Evolutionary conservation across 371 early-diverging fungal genomes (phyloP).

Genomic region (Capniomyces stellatus): DNA sequence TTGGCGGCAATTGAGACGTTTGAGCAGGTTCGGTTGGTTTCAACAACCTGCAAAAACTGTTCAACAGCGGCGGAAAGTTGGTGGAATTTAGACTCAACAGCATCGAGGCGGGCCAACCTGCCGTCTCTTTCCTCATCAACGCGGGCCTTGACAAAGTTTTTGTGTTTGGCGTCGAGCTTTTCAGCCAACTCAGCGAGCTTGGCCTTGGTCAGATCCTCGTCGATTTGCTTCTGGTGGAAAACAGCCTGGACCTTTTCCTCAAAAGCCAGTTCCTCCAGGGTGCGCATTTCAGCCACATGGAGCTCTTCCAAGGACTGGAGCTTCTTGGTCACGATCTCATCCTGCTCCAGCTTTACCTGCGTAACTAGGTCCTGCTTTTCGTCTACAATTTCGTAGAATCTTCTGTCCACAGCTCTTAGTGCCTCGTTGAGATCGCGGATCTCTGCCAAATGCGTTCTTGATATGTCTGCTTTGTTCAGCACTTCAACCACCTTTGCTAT

Average conservation of each 20-base stretch:
- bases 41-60: slow-evolving; percentile 20
- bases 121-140: slow-evolving; percentile 84
- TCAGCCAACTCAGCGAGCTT: slow-evolving; percentile 22
- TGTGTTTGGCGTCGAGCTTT: slow-evolving; percentile 30
- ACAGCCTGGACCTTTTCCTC: background rate
- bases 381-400: slow-evolving; percentile 10
- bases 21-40: background rate
- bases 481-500: slow-evolving; percentile 11
- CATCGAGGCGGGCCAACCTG: slow-evolving; percentile 68
- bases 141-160: slow-evolving; percentile 46
- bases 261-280: slow-evolving; percentile 5
- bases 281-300: slow-evolving; percentile 5
- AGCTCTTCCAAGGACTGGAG: slow-evolving; percentile 19
- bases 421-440: slow-evolving; percentile 18
- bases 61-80: slow-evolving; percentile 5
- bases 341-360: slow-evolving; percentile 19
- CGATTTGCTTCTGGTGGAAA: background rate
- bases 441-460: slow-evolving; percentile 13
- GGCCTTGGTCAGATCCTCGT: slow-evolving; percentile 7
- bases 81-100: slow-evolving; percentile 44
- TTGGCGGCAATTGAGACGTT: background rate
- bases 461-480: slow-evolving; percentile 14
- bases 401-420: slow-evolving; percentile 15
- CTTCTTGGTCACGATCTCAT: slow-evolving; percentile 16
- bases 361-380: slow-evolving; percentile 12